Base-by-base conservation (phyloP, 345 rosid genomes). In the Cardamine occulta region DNA sequence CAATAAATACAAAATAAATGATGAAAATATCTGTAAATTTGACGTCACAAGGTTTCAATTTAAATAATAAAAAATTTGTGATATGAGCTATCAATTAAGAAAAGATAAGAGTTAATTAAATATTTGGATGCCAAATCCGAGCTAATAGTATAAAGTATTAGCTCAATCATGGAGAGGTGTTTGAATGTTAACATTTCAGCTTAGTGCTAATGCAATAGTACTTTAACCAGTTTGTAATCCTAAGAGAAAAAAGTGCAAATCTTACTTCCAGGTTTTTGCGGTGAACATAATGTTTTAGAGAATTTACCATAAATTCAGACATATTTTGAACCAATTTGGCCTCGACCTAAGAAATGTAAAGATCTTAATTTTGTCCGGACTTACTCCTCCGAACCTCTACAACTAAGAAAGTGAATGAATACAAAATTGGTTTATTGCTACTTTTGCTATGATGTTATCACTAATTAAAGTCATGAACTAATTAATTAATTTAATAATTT, bases 21-120 rank as follows among this genome's bases (percentile, higher is more conserved):
- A 45, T 24, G 39, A 37, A 70, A 70, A 77, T 77, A 77, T 76
- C 60, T 77, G 2, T 32, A 23, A 21, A 39, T 70, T 19, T 70
- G 66, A 48, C 51, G 40, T 53, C 9, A 13, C 23, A 70, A 42
- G 18, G 12, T 60, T 60, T 28, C 54, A 4, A 29, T 60, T 52
- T 37, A 51, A 49, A 56, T 17, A 17, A 11, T 15, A 39, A 53
- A 1, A 1, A 8, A 53, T 14, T 15, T 45, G 58, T 53, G 24
- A 35, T 21, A 13, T 63, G 66, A 62, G 44, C 19, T 17, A 23
- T 8, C 57, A 70, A 58, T 8, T 13, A 45, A 13, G 14, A 29
- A n/a, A 32, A 72, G 15, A 72, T 2, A 6, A 37, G 0, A 11
- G 21, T 39, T 11, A 15, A 49, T 15, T 11, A 24, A 35, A 61